Evolutionary conservation across 768 basidiomycete genomes (phyloP), one percentile per base, ranked within the genome.

Genomic region (Leccinum longicurvipes): DNA sequence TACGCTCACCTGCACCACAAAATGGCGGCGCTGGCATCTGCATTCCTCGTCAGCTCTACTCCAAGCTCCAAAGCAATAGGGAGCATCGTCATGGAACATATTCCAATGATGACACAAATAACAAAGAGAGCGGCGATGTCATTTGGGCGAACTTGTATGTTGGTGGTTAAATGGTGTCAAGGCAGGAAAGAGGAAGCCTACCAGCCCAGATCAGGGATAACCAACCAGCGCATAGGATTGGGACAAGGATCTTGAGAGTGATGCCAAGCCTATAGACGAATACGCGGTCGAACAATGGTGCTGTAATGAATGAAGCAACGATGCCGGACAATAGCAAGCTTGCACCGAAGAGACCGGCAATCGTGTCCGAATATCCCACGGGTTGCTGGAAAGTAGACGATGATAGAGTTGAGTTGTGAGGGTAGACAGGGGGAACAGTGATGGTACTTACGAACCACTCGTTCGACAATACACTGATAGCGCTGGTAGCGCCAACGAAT

Each of bases 231-330:
- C 78, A 85, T 6, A 88, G 74, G 44, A 85, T 65, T 2, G 90
- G 90, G 15, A 84, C 77, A 10, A 89, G 63, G 0, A 82, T 55
- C 53, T 86, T 89, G 52, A 78, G 62, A 3, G 84, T 81, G 11
- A 82, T 58, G 0, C 83, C 87, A 36, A 91, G 76, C 57, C 82
- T 82, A 60, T 85, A 80, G 10, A 88, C 92, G 57, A 93, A 82
- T n/a, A 91, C 82, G 19, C 91, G 83, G 64, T 93, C 91, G 63
- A 91, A 86, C 4, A 92, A 69, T 0, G 91, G 92, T 1, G 91
- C 83, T 0, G 85, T 81, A 48, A 85, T 63, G 28, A 85, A 73
- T 0, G 91, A 86, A 10, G 83, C 79, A 2, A 89, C 69, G 55
- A 93, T 81, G 21, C 92, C 91, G 1, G 85, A 76, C 32, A 91